A percentile compares a stretch with the other conserved stretches of the same genome.
phyloP scores from a whole-genome alignment of 495 filamentous ascomycete species.

The Tetracladium setigerum region DNA sequence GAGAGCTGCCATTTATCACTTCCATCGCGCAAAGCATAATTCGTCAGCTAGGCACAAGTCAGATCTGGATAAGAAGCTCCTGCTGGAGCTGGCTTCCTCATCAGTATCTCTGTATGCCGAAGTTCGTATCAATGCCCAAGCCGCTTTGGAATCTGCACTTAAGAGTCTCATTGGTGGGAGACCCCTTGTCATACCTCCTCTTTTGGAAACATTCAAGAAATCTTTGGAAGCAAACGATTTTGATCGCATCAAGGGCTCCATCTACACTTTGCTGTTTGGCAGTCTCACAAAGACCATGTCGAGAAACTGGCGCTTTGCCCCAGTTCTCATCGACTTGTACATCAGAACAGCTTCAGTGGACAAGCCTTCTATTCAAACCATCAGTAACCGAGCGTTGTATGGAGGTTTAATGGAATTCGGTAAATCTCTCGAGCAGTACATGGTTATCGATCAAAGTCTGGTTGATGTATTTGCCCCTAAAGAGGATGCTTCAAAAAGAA shows the following conservation, averaged over 20 bases:
- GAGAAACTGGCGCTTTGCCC: conserved; percentile 88
- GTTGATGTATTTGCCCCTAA: conserved; percentile 66
- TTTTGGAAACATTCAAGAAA: conserved; percentile 70
- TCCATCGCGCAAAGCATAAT: conserved; percentile 89
- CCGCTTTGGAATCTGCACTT: conserved; percentile 86
- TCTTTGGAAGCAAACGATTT: conserved; percentile 79
- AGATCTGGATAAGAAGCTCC: conserved; percentile 70
- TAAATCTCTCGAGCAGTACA: conserved; percentile 74
- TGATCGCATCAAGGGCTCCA: conserved; percentile 84
- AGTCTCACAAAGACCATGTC: conserved; percentile 82
- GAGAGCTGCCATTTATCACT: conserved; percentile 87
- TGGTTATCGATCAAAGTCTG: conserved; percentile 68
- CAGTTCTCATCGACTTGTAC: conserved; percentile 75
- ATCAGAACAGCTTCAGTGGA: conserved; percentile 85
- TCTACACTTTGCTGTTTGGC: conserved; percentile 84
- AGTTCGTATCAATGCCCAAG: conserved; percentile 86
- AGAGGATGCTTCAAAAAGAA: conserved; percentile 48
- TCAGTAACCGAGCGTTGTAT: conserved; percentile 73
- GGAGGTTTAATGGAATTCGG: conserved; percentile 84
- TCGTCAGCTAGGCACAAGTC: conserved; percentile 77
- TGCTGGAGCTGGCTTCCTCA: conserved; percentile 84
- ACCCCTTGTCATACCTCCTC: conserved; percentile 77
- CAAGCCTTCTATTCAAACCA: conserved; percentile 86
- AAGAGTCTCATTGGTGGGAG: conserved; percentile 83
- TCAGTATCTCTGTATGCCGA: conserved; percentile 94